Base-by-base conservation (phyloP, 768 basidiomycete species). In the Cystobasidium ongulense region DNA sequence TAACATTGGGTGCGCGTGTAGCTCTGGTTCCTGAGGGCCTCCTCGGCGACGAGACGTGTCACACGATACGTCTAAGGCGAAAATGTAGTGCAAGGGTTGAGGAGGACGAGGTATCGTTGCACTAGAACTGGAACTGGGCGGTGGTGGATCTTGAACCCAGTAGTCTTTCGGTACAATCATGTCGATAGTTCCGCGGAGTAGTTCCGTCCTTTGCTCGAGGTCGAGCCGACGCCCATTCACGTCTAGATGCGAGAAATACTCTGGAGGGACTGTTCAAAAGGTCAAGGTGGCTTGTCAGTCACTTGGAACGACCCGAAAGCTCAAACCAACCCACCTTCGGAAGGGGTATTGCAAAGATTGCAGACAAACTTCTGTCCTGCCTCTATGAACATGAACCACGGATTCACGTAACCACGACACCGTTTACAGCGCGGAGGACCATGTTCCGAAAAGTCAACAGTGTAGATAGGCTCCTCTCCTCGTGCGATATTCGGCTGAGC, bases 371-470 rank as follows among this genome's bases (percentile, higher is more conserved):
- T 87, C 73, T 85, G 85, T 4, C 96, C 96, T 1, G 90, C 90
- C 10, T 89, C 85, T 23, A 86, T 82, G 88, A 91, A 99, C 29
- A 83, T 83, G 80, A 89, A 92, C 92, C 92, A 98, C 0, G 93
- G 90, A 79, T 97, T 98, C 77, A 99, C 84, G 80, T 98, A 99
- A 0, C 85, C 91, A 76, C 91, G 85, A 81, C 96, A 99, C 38
- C 86, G 84, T 54, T 84, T 86, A 78, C 96, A 99, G 36, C 96
- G 85, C 27, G 89, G 86, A 15, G 95, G 96, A 0, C 80, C 79
- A 29, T 84, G 83, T 4, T 88, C 88, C n/a, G 78, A 80, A 36
- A 87, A 86, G 68, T 90, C 86, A 2, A 97, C 87, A 4, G 91
- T 76, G 0, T 92, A 91, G 15, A 97, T 82, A 0, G 87, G 85